These are phyloP conservation scores for Alternaria dauci DNA, from an alignment of 2,329 filamentous ascomycete species.

Conservation along the genomic window DNA sequence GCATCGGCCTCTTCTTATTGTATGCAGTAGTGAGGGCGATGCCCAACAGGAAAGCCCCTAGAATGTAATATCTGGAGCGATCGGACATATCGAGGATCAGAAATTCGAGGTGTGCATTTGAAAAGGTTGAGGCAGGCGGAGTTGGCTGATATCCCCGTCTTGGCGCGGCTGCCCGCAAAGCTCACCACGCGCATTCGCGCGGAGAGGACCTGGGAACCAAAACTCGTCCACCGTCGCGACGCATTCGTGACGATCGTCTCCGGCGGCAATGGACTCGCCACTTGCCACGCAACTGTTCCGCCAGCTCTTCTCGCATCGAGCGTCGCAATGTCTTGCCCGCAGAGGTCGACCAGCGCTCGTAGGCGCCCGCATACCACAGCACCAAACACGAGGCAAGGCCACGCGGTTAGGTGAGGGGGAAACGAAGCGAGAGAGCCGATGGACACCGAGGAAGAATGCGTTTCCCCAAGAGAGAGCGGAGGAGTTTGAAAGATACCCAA, in stretches of 20 bases:
- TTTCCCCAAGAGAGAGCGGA: constrained; percentile 79
- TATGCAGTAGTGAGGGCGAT: constrained; percentile 68
- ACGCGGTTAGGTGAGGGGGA: constrained; percentile 41
- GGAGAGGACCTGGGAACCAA: constrained; percentile 20
- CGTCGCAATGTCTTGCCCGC: constrained; percentile 62
- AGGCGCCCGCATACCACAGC: constrained; percentile 44
- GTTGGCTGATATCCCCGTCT: constrained; percentile 34
- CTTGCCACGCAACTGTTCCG: constrained; percentile 80
- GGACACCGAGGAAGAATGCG: constrained; percentile 83
- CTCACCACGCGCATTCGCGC: constrained; percentile 35
- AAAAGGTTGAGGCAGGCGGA: constrained; percentile 22
- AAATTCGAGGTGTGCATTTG: not conserved
- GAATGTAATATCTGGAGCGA: constrained; percentile 65
- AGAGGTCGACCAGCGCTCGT: constrained; percentile 50
- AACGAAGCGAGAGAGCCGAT: constrained; percentile 71
- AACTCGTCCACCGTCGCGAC: constrained; percentile 25
- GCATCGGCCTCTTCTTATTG: constrained; percentile 31
- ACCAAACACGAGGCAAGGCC: constrained; percentile 43
- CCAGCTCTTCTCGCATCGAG: constrained; percentile 80
- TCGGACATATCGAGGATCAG: constrained; percentile 41
- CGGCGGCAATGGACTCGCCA: constrained; percentile 77
- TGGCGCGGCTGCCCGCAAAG: constrained; percentile 39
- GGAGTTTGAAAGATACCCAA: constrained; percentile 83
- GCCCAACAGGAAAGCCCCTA: constrained; percentile 78
- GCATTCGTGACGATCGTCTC: constrained; percentile 15